Evolutionary conservation across 495 filamentous ascomycete genomes (phyloP).

Genomic region (Podospora pseudoanserina): DNA sequence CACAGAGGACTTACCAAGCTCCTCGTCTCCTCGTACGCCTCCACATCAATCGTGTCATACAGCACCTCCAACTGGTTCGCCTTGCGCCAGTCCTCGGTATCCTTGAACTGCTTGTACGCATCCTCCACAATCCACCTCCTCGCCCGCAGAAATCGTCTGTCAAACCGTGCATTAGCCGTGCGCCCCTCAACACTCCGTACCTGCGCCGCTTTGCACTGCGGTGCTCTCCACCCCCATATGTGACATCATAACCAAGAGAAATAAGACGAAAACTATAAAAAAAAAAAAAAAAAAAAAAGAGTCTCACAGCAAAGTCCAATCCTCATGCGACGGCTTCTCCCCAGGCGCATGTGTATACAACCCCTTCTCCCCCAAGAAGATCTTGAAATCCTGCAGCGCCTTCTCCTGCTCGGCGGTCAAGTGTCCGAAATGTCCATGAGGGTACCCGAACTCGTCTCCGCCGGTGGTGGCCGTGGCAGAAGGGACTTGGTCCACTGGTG

Average conservation of each 20-base stretch:
- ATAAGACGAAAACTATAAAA: neutral
- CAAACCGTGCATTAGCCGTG: neutral
- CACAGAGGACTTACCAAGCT: slow-evolving; percentile 56
- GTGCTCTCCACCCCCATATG: neutral
- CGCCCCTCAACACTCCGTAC: neutral
- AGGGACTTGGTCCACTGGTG: slow-evolving; percentile 18
- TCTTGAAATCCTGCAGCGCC: slow-evolving; percentile 65
- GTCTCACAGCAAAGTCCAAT: slow-evolving; percentile 74
- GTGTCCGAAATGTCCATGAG: slow-evolving; percentile 68
- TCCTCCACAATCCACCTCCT: slow-evolving; percentile 68
- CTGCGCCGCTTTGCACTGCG: neutral
- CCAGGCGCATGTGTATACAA: slow-evolving; percentile 55
- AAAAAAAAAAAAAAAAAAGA: slow-evolving; percentile 6
- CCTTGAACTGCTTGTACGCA: slow-evolving; percentile 79
- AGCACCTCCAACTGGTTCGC: slow-evolving; percentile 70
- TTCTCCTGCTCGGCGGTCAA: slow-evolving; percentile 64
- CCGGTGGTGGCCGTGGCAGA: slow-evolving; percentile 18
- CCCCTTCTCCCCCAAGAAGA: slow-evolving; percentile 56
- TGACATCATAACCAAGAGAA: neutral
- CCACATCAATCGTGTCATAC: slow-evolving; percentile 73
- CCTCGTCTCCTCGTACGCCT: slow-evolving; percentile 75
- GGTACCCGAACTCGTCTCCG: slow-evolving; percentile 52
- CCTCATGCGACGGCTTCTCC: slow-evolving; percentile 62
- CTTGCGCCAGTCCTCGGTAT: slow-evolving; percentile 82
- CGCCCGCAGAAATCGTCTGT: slow-evolving; percentile 75